Percentiles rank a stretch among this genome's conserved stretches.
Evolutionary conservation across 75 land plant genomes (phyloP).

Genomic region (Azolla pinnata): DNA sequence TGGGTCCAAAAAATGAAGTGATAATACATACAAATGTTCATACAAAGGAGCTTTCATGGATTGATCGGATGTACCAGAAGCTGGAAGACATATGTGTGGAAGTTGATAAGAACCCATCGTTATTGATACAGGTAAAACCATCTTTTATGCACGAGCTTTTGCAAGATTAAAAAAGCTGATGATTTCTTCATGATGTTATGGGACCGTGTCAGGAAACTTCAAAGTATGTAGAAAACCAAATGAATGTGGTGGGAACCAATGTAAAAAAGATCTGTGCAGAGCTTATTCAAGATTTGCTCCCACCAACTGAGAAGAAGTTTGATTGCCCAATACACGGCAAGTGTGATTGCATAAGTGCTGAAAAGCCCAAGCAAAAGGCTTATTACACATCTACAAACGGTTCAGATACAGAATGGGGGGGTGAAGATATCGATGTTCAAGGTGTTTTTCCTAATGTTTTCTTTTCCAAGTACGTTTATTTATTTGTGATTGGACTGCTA

Average conservation of each 20-base stretch:
- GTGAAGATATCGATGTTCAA: no score
- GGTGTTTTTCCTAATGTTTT: no score
- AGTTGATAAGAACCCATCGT: conserved; percentile 4
- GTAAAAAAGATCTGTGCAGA: conserved; percentile 9
- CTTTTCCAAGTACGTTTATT: no score
- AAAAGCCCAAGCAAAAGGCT: neutral
- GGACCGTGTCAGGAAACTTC: conserved; percentile 7
- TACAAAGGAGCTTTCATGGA: conserved; percentile 8
- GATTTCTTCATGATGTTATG: no score
- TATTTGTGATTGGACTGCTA: no score
- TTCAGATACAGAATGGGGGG: no score
- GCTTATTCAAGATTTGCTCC: conserved; percentile 4
- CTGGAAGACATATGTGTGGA: conserved; percentile 9
- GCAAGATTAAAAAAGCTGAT: no score
- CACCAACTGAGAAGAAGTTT: neutral
- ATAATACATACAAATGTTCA: neutral
- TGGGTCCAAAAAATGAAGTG: conserved; percentile 1
- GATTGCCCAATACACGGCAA: neutral
- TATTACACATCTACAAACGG: no score
- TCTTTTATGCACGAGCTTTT: no score
- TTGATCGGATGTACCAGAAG: conserved; percentile 11
- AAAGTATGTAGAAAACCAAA: conserved; percentile 4
- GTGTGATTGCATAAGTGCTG: neutral
- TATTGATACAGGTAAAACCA: conserved; percentile 1
- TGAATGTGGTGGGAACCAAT: conserved; percentile 6